phyloP scores from a whole-genome alignment of 2,329 filamentous ascomycete species.

The Hymenoscyphus occultus region DNA sequence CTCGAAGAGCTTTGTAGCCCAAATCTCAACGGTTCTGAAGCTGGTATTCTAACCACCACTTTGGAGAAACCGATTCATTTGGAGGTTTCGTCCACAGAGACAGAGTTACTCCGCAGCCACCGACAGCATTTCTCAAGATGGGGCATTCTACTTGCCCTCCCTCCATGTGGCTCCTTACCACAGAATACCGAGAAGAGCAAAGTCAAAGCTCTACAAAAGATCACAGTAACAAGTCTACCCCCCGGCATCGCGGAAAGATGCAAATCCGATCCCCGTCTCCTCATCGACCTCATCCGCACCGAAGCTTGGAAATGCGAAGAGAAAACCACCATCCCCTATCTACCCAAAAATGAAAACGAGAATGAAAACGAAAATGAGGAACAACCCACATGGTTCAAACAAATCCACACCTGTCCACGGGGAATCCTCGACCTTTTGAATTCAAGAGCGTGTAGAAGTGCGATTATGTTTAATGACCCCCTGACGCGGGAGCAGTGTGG shows the following conservation, averaged over 20 bases:
- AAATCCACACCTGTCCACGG: slow-evolving; percentile 67
- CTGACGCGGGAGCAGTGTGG: slow-evolving; percentile 57
- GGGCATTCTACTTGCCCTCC: slow-evolving; percentile 60
- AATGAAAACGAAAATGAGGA: slow-evolving; percentile 21
- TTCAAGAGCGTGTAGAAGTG: slow-evolving; percentile 72
- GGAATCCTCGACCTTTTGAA: slow-evolving; percentile 75
- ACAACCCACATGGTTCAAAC: slow-evolving; percentile 51
- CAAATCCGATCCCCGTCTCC: slow-evolving; percentile 63
- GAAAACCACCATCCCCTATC: neutral
- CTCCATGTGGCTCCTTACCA: neutral
- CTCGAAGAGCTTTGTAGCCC: slow-evolving; percentile 53
- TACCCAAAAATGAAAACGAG: neutral
- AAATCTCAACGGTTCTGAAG: neutral
- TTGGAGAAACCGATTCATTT: slow-evolving; percentile 60
- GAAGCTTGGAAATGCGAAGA: slow-evolving; percentile 64
- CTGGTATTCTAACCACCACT: slow-evolving; percentile 36
- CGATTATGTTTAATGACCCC: slow-evolving; percentile 82
- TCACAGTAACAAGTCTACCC: slow-evolving; percentile 62
- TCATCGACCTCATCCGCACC: slow-evolving; percentile 70
- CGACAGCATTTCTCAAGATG: slow-evolving; percentile 62
- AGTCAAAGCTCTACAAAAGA: neutral
- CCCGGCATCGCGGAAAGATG: slow-evolving; percentile 74
- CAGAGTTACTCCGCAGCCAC: slow-evolving; percentile 52
- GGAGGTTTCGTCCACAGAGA: slow-evolving; percentile 61
- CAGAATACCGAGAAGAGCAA: neutral